Conservation (phyloP, 352 stramenopile species). For the Pythium insidiosum region DNA sequence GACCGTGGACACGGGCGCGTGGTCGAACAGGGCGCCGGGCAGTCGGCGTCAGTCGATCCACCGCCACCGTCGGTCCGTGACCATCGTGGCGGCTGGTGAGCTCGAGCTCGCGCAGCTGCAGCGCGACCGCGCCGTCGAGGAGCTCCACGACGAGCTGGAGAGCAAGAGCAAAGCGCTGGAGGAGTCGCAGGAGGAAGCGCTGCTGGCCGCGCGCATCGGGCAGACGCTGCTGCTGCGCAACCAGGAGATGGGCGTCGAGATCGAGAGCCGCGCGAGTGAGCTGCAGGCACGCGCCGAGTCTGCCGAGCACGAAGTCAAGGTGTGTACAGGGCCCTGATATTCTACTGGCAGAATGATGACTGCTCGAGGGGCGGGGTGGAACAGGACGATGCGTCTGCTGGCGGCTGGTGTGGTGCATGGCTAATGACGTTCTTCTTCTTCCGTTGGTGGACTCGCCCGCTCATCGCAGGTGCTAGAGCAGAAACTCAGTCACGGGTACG, state of each 20-base stretch:
- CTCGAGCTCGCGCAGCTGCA: slow-evolving; percentile 29
- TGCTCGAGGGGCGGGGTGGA: too few relatives aligned
- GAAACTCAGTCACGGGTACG: slow-evolving; percentile 21
- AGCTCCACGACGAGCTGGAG: slow-evolving; percentile 38
- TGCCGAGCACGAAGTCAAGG: slow-evolving; percentile 32
- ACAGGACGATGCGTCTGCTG: too few relatives aligned
- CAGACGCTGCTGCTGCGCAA: slow-evolving; percentile 39
- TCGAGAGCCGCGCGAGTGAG: slow-evolving; percentile 22
- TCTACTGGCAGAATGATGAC: not conserved
- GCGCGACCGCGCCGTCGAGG: slow-evolving; percentile 28
- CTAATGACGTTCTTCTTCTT: not conserved
- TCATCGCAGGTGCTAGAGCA: slow-evolving; percentile 17
- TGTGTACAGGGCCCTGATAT: not conserved
- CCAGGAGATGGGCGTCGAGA: slow-evolving; percentile 37
- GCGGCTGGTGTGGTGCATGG: too few relatives aligned
- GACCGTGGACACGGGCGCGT: too few relatives aligned
- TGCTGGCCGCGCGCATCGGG: slow-evolving; percentile 36
- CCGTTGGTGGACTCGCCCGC: not conserved
- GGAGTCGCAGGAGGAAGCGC: slow-evolving; percentile 37
- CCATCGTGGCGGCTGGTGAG: slow-evolving; percentile 22
- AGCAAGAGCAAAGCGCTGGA: slow-evolving; percentile 37
- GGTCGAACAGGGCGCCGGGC: too few relatives aligned
- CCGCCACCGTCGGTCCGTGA: slow-evolving; percentile 24
- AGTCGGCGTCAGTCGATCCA: too few relatives aligned
- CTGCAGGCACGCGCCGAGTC: slow-evolving; percentile 26